Base-by-base conservation (phyloP, 345 rosid genomes). In the Mangifera indica region DNA sequence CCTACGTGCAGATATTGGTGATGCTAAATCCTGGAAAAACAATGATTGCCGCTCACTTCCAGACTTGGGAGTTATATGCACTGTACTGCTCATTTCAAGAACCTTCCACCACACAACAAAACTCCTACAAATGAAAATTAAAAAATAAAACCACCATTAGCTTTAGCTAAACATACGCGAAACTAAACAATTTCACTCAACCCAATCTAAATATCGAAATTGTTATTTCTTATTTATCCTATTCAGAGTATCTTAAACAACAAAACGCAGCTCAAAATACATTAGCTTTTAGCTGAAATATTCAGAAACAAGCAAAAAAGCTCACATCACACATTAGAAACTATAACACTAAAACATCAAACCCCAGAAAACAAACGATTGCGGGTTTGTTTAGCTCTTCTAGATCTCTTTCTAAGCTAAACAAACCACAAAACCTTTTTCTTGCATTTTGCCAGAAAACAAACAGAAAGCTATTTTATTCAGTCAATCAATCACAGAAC, bases 1-100 rank as follows among this genome's bases (percentile, higher is more conserved):
- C 75, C 91, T 81, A 9, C 90, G 82, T 1, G 92, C 77, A 14
- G 99, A 95, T 60, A 91, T 72, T 0, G 98, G 98, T 5, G 99
- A 86, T 14, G 93, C 90, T 80, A 95, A 82, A 79, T 95, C 99
- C 75, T 91, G 91, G 86, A 87, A 91, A 77, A 92, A 89, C 49
- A 92, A 72, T 10, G 97, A 92, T 32, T 83, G 87, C 60, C 97
- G 85, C 71, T 96, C 98, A 8, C 96, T 86, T 72, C 97, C 98
- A 8, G 98, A 86, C 74, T 81, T 88, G 63, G 98, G 96, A 73
- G 98, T 90, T 82, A 86, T 83, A 55, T 83, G 83, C 58, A 82
- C 83, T 52, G 84, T 44, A 24, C 78, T 67, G 70, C 86, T 92
- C 99, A 95, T 95, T 60, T 67, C 72, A 22, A 42, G 20, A 53